Conservation (phyloP, 768 basidiomycete species). For the Suillus luteus region DNA sequence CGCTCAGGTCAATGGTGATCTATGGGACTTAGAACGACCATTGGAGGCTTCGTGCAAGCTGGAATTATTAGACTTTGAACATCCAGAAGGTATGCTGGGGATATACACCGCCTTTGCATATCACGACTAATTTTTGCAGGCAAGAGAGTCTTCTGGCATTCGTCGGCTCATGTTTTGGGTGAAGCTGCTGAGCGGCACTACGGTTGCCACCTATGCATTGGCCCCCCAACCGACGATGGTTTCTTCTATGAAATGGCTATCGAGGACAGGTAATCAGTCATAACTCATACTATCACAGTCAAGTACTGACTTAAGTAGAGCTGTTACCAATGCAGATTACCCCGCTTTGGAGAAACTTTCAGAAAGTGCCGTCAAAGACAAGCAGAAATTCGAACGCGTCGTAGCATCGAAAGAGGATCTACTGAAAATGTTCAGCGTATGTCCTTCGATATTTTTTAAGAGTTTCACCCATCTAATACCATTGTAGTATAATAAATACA, state of each 20-base stretch:
- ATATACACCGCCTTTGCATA: conserved; percentile 1
- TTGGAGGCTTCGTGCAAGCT: conserved; percentile 84
- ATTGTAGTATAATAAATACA: conserved; percentile 95
- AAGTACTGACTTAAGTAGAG: conserved; percentile 41
- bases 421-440: conserved; percentile 92
- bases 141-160: conserved; percentile 99
- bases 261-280: conserved; percentile 57
- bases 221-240: conserved; percentile 95
- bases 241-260: conserved; percentile 99
- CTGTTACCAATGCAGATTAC: conserved; percentile 82
- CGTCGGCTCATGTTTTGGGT: conserved; percentile 96
- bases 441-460: conserved; percentile 28
- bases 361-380: conserved; percentile 90
- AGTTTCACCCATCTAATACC: conserved; percentile 11
- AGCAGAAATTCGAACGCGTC: conserved; percentile 94
- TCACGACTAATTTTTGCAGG: conserved; percentile 43
- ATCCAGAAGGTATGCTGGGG: conserved; percentile 67
- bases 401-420: conserved; percentile 94
- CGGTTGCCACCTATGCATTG: conserved; percentile 95
- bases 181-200: conserved; percentile 96
- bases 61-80: conserved; percentile 89
- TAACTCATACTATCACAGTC: not conserved
- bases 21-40: conserved; percentile 96
- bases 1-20: conserved; percentile 70
- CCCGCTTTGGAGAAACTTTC: conserved; percentile 85